Evolutionary conservation across 805 yeast species (phyloP), one percentile per base, ranked within the genome.

Genomic region (Metschnikowia continentalis): DNA sequence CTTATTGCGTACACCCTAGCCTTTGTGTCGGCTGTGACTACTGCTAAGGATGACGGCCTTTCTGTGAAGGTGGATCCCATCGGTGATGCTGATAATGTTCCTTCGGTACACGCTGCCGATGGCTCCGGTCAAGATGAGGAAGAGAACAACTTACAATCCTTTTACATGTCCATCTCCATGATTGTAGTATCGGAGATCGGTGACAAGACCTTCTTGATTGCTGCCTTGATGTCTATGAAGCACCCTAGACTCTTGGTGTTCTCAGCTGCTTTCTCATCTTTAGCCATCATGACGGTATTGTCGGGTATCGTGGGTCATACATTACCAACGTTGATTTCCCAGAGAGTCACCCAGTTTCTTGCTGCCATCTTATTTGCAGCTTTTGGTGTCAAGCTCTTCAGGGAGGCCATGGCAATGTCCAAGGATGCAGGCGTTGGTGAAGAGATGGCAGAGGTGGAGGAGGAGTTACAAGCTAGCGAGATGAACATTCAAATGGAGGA

Each of bases 161-260:
- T 94, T 59, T 60, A 88, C 52, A 82, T 92, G 84, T 81, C 98
- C 1, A 72, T 84, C 33, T 81, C 92, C 14, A 94, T 94, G 99
- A 94, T 94, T 63, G 72, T 88, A 32, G 88, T 90, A n/a, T 88
- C 96, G 30, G 99, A 94, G 69, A 86, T 94, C 52, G 99, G 99
- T 53, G 99, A 94, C 68, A 94, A 94, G 72, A 94, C 99, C 0
- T 94, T 94, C 65, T 78, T 94, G 57, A 90, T 94, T 61, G 97
- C 99, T 35, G 98, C 97, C 1, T 76, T 94, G 57, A 91, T 94
- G 97, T 96, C 98, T 32, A 94, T 94, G 98, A 88, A 89, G 65
- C 85, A 90, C 69, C 81, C 91, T 17, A 79, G 95, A 61, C 61
- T 79, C 62, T 76, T 89, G 43, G 98, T 94, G n/a, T 92, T 94